Evolutionary conservation across 2,329 filamentous ascomycete genomes (phyloP), one percentile per base, ranked within the genome.

Genomic region (Pestalotiopsis sp.): DNA sequence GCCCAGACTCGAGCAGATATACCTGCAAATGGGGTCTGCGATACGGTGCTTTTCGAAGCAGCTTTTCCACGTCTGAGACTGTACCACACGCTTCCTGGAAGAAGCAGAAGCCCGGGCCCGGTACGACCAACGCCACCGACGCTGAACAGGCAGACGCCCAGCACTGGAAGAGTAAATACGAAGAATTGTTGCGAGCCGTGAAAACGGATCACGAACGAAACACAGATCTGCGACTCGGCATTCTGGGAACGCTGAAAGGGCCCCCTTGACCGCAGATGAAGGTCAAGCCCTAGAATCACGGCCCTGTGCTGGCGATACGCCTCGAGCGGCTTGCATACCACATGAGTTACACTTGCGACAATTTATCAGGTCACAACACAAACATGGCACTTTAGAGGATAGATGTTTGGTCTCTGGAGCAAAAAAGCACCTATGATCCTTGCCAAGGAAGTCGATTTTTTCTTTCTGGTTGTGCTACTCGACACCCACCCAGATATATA

Each of bases 111-210:
- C 73, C 72, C 65, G 72, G 66, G 2, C 61, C 64, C 52, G 68
- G 61, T 67, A 70, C 14, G 68, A 36, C 66, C 25, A 27, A 69
- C 64, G 66, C 74, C 61, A 64, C 72, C 20, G 68, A 69, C 7
- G 69, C 69, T 39, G 69, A 66, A n/a, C 70, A 74, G 63, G 66
- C 72, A 13, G 73, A 72, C 4, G 80, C 80, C 3, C 81, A 79
- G 56, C 78, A 82, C 63, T 88, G 87, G 87, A 84, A 86, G 75
- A 77, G 78, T 62, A 87, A 83, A 70, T 90, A 90, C 72, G 81
- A 80, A 58, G 85, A 89, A 67, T 81, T 92, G 72, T 85, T 91
- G 74, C 85, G 86, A 57, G 84, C 86, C 70, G 84, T 92, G 73
- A 85, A 84, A 75, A 86, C 87, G 69, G 85, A 86, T 69, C 89